Evolutionary conservation across 192 early-diverging fungal species (phyloP).

Genomic region (Kappamyces sp.): DNA sequence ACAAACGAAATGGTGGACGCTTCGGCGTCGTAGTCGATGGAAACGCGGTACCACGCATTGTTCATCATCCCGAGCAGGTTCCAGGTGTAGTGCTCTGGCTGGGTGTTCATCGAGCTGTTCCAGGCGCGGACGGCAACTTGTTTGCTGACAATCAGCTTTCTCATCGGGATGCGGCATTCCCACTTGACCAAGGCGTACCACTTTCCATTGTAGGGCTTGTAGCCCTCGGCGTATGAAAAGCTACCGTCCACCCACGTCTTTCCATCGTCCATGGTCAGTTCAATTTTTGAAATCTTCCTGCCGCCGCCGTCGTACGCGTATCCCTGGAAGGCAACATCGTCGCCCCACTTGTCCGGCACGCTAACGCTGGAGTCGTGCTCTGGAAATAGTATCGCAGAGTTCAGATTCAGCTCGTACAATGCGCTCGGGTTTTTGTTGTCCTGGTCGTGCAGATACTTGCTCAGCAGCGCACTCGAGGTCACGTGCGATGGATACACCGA

Average conservation of each 20-base stretch:
- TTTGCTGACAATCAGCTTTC: too few relatives aligned
- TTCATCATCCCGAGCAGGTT: slow-evolving; percentile 78
- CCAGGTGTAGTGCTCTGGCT: slow-evolving; percentile 55
- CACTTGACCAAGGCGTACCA: too few relatives aligned
- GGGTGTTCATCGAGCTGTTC: slow-evolving; percentile 54
- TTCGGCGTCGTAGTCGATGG: not conserved
- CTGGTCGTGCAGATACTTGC: slow-evolving; percentile 64
- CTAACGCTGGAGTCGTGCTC: slow-evolving; percentile 42
- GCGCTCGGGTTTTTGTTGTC: slow-evolving; percentile 58
- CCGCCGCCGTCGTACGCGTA: slow-evolving; percentile 80
- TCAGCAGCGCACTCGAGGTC: slow-evolving; percentile 34
- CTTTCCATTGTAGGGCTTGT: too few relatives aligned
- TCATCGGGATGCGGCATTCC: too few relatives aligned
- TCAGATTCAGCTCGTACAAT: slow-evolving; percentile 68
- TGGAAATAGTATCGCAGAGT: slow-evolving; percentile 72
- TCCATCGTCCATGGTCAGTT: slow-evolving; percentile 72
- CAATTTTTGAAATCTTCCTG: slow-evolving; percentile 65
- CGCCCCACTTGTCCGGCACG: too few relatives aligned
- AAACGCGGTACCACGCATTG: slow-evolving; percentile 30
- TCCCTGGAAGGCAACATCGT: slow-evolving; percentile 42
- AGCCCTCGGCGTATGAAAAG: too few relatives aligned
- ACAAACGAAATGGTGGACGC: not conserved
- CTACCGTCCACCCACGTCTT: too few relatives aligned
- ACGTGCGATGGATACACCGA: slow-evolving; percentile 72
- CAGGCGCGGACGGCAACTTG: slow-evolving; percentile 59